Evolutionary conservation across 2,329 filamentous ascomycete genomes (phyloP), one percentile per base, ranked within the genome.

Genomic region (Fusarium tuaranense): DNA sequence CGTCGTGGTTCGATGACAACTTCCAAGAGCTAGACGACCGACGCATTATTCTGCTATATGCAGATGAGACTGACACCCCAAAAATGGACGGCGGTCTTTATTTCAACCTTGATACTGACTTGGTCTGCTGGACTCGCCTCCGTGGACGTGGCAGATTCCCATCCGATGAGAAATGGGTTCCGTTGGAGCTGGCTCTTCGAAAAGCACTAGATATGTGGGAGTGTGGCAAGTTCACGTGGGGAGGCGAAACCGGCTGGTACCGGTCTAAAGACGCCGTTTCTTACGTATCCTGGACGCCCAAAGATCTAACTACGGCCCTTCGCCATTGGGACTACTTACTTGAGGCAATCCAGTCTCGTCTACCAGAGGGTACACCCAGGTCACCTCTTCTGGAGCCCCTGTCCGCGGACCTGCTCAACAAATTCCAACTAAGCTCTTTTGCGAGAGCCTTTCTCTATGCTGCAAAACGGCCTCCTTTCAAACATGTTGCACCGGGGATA

Each of bases 331-430:
- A 34, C 14, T 22, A 2, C 12, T 34, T 55, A 4, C 27, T 55
- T 16, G 30, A 55, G 14, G 18, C 18, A 3, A 34, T 55, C 8
- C 51, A 20, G 5, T 55, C 51, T 34, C 51, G 51, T 8, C 51
- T 55, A 4, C 51, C 51, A 1, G 18, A 32, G 12, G 27, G 8
- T 3, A 34, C 30, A 4, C 51, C 27, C 2, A 20, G 13, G 6
- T 14, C 10, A n/a, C 51, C 18, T 9, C 6, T 55, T 5, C 12
- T 34, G 5, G 51, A 55, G 0, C 51, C 51, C n/a, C 18, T 55
- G 0, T 6, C 51, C 5, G 7, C 0, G 10, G 18, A 22, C 4
- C 18, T 55, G 7, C 10, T 55, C 18, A n/a, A 9, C 4, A 5
- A 34, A 16, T 55, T 55, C 7, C 18, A 8, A 2, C 9, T 55